Conservation (phyloP, 1,284 basidiomycete genomes). For the Coniophora puteana region DNA sequence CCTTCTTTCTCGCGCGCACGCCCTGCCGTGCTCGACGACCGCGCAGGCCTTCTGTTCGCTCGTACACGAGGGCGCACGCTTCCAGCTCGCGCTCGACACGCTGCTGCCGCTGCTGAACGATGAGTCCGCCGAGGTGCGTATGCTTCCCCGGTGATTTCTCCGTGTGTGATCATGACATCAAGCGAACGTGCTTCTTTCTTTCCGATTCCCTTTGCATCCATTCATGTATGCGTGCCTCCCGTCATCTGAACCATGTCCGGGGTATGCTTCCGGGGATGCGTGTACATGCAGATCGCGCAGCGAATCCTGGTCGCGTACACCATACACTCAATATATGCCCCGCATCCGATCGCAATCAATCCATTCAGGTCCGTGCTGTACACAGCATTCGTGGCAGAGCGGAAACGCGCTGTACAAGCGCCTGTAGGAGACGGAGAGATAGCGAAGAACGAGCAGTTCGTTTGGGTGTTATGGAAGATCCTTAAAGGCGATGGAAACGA, state of each 20-base stretch:
- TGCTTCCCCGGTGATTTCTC: no score
- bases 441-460: conserved; percentile 74
- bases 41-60: conserved; percentile 69
- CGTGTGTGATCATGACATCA: conserved; percentile 1
- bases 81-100: conserved; percentile 75
- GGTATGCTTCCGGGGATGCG: conserved; percentile 2
- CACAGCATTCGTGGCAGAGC: conserved; percentile 60
- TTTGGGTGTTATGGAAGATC: conserved; percentile 82
- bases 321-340: conserved; percentile 70
- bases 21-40: conserved; percentile 68
- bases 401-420: conserved; percentile 52
- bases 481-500: conserved; percentile 74
- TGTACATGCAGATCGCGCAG: conserved; percentile 52
- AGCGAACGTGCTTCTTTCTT: conserved; percentile 7
- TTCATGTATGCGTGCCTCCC: no score
- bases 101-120: conserved; percentile 68
- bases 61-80: conserved; percentile 65
- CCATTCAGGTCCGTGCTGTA: conserved; percentile 71
- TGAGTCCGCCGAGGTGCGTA: conserved; percentile 47
- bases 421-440: conserved; percentile 50
- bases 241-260: conserved; percentile 15
- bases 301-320: conserved; percentile 74
- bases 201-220: conserved; percentile 4
- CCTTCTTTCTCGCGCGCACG: conserved; percentile 58
- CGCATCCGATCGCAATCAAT: conserved; percentile 71